phyloP scores from a whole-genome alignment of 2,329 filamentous ascomycete genomes.

The Exophiala aquamarina region DNA sequence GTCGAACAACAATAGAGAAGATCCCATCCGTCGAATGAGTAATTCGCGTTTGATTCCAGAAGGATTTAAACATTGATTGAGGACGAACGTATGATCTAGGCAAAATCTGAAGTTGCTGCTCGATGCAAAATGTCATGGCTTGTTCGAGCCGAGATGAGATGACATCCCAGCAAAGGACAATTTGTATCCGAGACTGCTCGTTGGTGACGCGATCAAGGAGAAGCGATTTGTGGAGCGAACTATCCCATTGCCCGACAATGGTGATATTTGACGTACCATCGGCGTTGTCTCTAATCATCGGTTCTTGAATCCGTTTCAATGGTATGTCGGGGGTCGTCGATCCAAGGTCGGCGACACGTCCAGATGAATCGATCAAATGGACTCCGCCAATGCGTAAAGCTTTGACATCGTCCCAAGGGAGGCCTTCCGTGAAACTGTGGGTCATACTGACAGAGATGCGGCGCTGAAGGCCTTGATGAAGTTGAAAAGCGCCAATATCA shows the following conservation, averaged over 20 bases:
- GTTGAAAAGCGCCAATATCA: constrained; percentile 87
- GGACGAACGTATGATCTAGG: constrained; percentile 82
- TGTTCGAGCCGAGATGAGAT: constrained; percentile 79
- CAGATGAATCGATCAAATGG: constrained; percentile 78
- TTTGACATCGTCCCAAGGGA: constrained; percentile 85
- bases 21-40: constrained; percentile 84
- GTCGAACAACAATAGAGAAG: constrained; percentile 82
- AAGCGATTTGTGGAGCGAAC: constrained; percentile 86
- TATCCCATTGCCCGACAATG: constrained; percentile 93
- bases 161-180: constrained; percentile 84
- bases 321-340: constrained; percentile 70
- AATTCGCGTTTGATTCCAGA: constrained; percentile 82
- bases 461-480: constrained; percentile 91
- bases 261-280: constrained; percentile 88
- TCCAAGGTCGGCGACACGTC: constrained; percentile 79
- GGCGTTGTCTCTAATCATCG: constrained; percentile 77
- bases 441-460: constrained; percentile 85
- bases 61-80: constrained; percentile 78
- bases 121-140: constrained; percentile 81
- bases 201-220: constrained; percentile 88
- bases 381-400: constrained; percentile 77
- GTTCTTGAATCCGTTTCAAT: constrained; percentile 74
- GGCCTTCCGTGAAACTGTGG: constrained; percentile 81
- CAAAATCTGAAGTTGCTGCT: constrained; percentile 78
- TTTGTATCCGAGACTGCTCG: constrained; percentile 89